phyloP scores from a whole-genome alignment of 805 yeast genomes.

The Blastobotrys chiropterorum region DNA sequence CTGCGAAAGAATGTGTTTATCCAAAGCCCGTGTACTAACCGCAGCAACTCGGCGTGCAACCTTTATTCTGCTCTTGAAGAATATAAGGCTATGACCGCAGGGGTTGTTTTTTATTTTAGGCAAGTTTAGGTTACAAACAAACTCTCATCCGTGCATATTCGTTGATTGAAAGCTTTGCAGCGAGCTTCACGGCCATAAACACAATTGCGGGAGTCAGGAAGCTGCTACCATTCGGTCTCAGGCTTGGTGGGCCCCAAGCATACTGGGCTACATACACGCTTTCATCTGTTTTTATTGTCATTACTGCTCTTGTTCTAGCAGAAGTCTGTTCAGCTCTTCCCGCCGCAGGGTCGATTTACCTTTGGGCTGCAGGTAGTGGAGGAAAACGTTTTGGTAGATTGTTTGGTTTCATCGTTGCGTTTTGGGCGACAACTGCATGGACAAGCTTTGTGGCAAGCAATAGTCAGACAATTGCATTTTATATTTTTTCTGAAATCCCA shows the following conservation, averaged over 20 bases:
- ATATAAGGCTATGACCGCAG: background rate
- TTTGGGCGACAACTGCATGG: conserved; percentile 24
- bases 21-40: background rate
- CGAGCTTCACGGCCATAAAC: conserved; percentile 17
- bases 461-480: conserved; percentile 18
- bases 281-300: conserved; percentile 14
- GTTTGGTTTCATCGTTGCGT: conserved; percentile 21
- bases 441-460: conserved; percentile 19
- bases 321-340: conserved; percentile 23
- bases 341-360: conserved; percentile 23
- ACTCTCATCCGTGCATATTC: conserved; percentile 14
- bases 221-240: conserved; percentile 15
- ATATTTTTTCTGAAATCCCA: conserved; percentile 16
- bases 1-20: conserved; percentile 16
- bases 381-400: conserved; percentile 19
- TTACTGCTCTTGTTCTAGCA: conserved; percentile 21
- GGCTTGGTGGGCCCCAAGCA: conserved; percentile 22
- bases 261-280: conserved; percentile 18
- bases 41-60: background rate
- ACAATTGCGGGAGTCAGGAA: conserved; percentile 14
- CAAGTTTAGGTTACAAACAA: conserved; percentile 16
- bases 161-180: conserved; percentile 18
- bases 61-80: background rate
- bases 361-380: conserved; percentile 23
- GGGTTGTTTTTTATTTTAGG: conserved; percentile 7